Base-by-base conservation (phyloP, 306 rosid species). In the Begonia fuchsioides region DNA sequence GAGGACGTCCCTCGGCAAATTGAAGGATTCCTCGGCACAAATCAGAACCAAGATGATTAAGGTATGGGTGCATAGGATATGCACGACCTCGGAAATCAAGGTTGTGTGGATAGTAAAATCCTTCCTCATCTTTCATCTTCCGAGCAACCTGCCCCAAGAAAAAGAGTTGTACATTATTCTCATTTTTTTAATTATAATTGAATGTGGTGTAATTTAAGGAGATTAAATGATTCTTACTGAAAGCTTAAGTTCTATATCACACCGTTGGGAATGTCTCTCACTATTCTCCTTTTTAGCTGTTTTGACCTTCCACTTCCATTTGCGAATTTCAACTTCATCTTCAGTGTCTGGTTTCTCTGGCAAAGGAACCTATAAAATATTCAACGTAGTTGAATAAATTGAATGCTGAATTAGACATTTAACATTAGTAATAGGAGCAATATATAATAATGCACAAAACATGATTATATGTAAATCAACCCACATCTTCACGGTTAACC, bases 21-120 rank as follows among this genome's bases (percentile, higher is more conserved):
- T 90, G 95, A 52, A 90, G 68, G 65, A 81, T 67, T 51, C 98
- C 95, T 76, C 98, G 79, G 68, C 98, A 90, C 54, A 85, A 50
- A 73, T 90, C 98, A 38, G 98, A 90, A 63, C 98, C 98, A 67
- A 85, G 90, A 79, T 90, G 98, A 68, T 90, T 90, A 67, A 85
- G 50, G 72, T 84, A 73, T 39, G 98, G 92, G 65, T 90, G 95
- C 95, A 90, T 81, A 53, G 95, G 98, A 56, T 90, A 90, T 16
- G 98, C 95, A 65, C 98, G 95, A 18, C 98, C 98, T 49, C 95
- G 80, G 55, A 90, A 90, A 77, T 90, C 98, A 50, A 90, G 74
- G 69, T 85, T 90, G 80, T 90, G 98, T 1, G 98, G 98, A 64
- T 81, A 90, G 73, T 81, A 84, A 79, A 90, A 90, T 61, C 92